These are phyloP conservation scores for Ochetophila trinervis DNA, from an alignment of 306 rosid genomes.

Conservation along the genomic window DNA sequence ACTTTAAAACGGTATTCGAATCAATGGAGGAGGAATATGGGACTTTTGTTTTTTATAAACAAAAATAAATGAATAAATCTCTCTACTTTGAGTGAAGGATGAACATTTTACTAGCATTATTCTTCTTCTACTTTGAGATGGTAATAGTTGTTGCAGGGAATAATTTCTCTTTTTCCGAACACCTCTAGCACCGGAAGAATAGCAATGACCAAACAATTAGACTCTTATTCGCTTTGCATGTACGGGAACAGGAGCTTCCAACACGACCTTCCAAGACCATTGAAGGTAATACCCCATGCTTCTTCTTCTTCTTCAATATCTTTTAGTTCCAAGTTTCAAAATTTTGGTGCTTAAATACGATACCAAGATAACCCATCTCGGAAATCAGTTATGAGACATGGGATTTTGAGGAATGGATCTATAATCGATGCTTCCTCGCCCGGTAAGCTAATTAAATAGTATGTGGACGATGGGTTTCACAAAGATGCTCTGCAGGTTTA, in stretches of 20 bases:
- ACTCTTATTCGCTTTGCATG: background rate
- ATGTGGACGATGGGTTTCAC: conserved; percentile 19
- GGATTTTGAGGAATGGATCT: background rate
- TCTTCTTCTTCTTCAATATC: background rate
- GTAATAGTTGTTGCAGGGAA: too few relatives aligned
- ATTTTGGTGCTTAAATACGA: background rate
- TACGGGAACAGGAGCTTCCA: background rate
- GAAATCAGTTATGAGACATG: conserved; percentile 3
- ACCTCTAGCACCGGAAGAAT: too few relatives aligned
- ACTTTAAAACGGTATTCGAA: too few relatives aligned
- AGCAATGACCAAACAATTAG: too few relatives aligned
- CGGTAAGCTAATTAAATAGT: conserved; percentile 18
- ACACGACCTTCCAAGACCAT: background rate
- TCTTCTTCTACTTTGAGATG: too few relatives aligned
- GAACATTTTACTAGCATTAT: too few relatives aligned
- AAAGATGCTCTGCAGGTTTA: conserved; percentile 34
- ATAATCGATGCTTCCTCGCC: background rate
- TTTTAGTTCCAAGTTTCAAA: conserved; percentile 15
- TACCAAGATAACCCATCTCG: conserved; percentile 11
- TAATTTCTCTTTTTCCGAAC: too few relatives aligned
- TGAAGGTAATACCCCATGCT: background rate
- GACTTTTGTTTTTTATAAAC: too few relatives aligned
- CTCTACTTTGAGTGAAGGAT: too few relatives aligned
- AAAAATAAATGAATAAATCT: too few relatives aligned
- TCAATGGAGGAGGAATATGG: too few relatives aligned